Evolutionary conservation across 129 eudicot species (phyloP).

Genomic region (Apium graveolens): DNA sequence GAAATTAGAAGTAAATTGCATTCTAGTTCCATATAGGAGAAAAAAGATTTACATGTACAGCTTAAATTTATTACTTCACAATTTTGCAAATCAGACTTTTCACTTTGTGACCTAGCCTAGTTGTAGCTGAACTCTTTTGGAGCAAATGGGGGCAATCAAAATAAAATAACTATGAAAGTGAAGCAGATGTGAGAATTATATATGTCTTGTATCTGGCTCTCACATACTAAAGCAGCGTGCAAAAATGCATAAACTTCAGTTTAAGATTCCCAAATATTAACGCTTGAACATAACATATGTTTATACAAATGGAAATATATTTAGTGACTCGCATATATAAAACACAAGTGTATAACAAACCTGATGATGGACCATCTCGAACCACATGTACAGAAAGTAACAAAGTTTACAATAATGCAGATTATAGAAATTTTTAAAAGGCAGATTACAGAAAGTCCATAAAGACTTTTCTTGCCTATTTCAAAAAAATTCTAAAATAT

Average conservation of each 20-base stretch:
- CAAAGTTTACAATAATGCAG: background rate
- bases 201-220: background rate
- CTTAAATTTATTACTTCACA: background rate
- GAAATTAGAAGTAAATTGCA: too few species aligned
- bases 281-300: background rate
- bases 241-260: background rate
- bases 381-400: too few species aligned
- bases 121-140: background rate
- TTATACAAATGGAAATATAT: background rate
- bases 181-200: background rate
- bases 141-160: background rate
- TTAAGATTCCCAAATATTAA: background rate
- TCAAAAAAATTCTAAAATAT: slow-evolving; percentile 7
- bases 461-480: slow-evolving; percentile 59
- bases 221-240: background rate
- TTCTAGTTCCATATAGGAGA: background rate
- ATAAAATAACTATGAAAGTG: background rate
- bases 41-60: background rate
- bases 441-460: background rate
- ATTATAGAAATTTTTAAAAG: background rate
- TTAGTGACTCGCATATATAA: background rate
- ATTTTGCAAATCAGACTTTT: background rate
- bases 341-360: slow-evolving; percentile 23
- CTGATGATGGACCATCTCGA: slow-evolving; percentile 99
- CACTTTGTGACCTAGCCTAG: background rate